Evolutionary conservation across 1,284 basidiomycete species (phyloP).

Genomic region (Lignosus rhinocerotis): DNA sequence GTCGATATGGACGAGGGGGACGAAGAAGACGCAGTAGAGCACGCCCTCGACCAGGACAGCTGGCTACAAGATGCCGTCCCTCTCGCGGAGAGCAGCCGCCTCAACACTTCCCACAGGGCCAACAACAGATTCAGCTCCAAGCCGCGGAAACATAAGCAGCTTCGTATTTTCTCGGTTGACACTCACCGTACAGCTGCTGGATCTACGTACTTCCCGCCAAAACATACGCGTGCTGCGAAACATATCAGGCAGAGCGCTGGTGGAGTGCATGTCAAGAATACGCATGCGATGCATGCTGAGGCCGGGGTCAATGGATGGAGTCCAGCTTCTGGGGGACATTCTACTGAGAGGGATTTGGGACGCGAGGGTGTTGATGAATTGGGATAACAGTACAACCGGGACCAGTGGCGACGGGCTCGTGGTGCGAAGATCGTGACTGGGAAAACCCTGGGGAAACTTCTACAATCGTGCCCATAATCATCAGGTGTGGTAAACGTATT

Average conservation of each 20-base stretch:
- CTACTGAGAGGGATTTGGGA: not conserved
- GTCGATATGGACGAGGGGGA: not conserved
- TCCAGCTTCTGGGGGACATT: not conserved
- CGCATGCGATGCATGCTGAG: not conserved
- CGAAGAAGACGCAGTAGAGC: constrained; percentile 12
- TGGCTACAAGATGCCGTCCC: constrained; percentile 7
- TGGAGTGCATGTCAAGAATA: not conserved
- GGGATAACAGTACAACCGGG: not conserved
- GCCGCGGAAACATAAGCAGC: not conserved
- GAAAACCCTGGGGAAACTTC: constrained; percentile 11
- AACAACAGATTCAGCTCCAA: not conserved
- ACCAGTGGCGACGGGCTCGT: constrained; percentile 4
- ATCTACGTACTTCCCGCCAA: constrained; percentile 23
- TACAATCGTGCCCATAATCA: not conserved
- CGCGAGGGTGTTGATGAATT: not conserved
- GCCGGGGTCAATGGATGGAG: not conserved
- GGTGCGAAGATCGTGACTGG: constrained; percentile 7
- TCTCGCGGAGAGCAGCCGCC: constrained; percentile 18
- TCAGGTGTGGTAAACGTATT: not conserved
- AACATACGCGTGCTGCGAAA: constrained; percentile 21
- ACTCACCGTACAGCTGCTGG: not conserved
- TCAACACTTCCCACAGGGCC: not conserved
- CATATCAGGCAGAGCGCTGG: constrained; percentile 13
- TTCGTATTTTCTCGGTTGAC: constrained; percentile 8
- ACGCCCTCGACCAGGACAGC: constrained; percentile 8